Conservation (phyloP, 2,329 filamentous ascomycete genomes). For the Blastomyces gilchristii region DNA sequence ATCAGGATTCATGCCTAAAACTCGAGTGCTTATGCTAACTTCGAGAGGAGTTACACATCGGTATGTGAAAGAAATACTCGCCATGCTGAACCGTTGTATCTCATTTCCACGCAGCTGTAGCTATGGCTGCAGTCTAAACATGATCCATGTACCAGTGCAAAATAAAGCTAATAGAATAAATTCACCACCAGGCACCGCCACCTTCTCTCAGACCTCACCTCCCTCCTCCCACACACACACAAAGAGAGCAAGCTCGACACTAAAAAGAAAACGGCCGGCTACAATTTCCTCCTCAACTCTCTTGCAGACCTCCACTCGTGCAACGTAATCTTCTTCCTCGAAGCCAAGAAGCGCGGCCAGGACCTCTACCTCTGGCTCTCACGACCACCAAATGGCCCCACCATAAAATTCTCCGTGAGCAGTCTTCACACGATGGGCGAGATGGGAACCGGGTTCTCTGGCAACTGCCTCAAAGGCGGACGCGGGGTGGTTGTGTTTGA, state of each 20-base stretch:
- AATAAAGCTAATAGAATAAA: conserved; percentile 3
- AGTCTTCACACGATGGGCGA: conserved; percentile 93
- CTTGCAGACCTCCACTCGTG: conserved; percentile 72
- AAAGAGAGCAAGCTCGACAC: conserved; percentile 97
- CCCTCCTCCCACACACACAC: conserved; percentile 79
- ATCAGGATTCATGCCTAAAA: conserved; percentile 31
- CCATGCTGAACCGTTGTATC: not conserved
- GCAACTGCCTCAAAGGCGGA: conserved; percentile 91
- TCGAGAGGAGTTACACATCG: conserved; percentile 86
- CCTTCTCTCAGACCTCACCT: conserved; percentile 76
- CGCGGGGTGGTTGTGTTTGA: conserved; percentile 89
- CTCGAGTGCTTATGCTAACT: conserved; percentile 74
- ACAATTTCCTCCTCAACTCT: conserved; percentile 70
- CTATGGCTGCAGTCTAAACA: not conserved
- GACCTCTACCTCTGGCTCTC: conserved; percentile 91
- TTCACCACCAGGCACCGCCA: conserved; percentile 64
- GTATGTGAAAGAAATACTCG: conserved; percentile 36
- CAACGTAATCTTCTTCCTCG: conserved; percentile 91
- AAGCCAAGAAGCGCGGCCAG: conserved; percentile 76
- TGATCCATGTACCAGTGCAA: not conserved
- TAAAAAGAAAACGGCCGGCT: conserved; percentile 57
- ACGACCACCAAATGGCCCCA: conserved; percentile 77
- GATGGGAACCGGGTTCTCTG: conserved; percentile 69
- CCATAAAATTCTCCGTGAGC: conserved; percentile 45
- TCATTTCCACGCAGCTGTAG: not conserved